Evolutionary conservation across 768 basidiomycete genomes (phyloP), one percentile per base, ranked within the genome.

Genomic region (Boletales sp.): DNA sequence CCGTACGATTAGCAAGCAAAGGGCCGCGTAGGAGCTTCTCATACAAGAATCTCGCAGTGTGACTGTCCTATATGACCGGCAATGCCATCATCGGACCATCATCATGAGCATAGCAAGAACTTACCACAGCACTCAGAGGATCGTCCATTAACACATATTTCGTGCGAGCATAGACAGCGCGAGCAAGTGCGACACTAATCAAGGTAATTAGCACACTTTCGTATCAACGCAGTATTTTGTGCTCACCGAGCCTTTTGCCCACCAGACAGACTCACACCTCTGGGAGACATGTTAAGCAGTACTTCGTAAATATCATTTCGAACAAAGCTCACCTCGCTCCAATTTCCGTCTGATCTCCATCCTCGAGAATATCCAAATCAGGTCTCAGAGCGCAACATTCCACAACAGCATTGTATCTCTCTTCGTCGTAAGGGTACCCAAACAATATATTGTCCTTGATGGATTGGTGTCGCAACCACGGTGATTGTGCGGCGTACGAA

Each of bases 311-410:
- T 8, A 40, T 27, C 32, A 8, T 40, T 42, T 14, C 44, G 12
- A 6, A 49, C 19, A 30, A 43, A 39, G 24, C 61, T 15, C 43
- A 79, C 75, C 83, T 74, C 13, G 82, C 84, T 13, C 91, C 91
- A 55, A 94, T 89, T 68, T 91, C 87, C 2, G 90, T 93, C 47
- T 69, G 72, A 61, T 91, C 93, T 0, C 95, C 95, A 59, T 94
- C 85, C 49, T 94, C 90, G 2, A 97, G 67, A 11, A 93, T 78
- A 6, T 86, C 80, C 49, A 98, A 67, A 72, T 98, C 95, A 0
- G 87, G 82, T 27, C 64, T 71, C 45, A 98, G 67, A 1, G 92
- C 93, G 61, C 94, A 97, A 13, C 82, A 86, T 45, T 91, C 84
- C n/a, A 94, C 64, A 24, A 92, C 90, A 0, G 72, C 74, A 10